Base-by-base conservation (phyloP, 2,329 filamentous ascomycete species). In the Colletotrichum neosansevieriae region DNA sequence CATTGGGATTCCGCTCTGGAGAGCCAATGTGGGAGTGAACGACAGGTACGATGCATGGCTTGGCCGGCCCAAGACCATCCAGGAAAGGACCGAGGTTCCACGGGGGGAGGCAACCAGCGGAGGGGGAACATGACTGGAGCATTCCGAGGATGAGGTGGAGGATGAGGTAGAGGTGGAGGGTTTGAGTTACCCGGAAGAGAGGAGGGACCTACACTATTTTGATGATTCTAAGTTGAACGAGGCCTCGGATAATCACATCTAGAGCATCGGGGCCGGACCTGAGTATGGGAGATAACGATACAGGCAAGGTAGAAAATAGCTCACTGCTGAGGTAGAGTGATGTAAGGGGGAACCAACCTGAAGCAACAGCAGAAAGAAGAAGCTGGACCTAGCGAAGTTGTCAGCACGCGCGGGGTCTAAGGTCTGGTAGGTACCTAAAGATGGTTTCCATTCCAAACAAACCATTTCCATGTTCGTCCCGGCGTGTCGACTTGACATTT, bases 21-120 rank as follows among this genome's bases (percentile, higher is more conserved):
- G 24, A 45, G 45, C 61, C 38, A 65, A 68, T 44, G 61, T 12
- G 47, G 60, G 53, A 65, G 49, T 53, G 65, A 68, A 60, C 65
- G 54, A 44, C 65, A 68, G 65, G 65, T 56, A 65, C 65, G 24
- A 47, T 65, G 65, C 65, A 68, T 64, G 40, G 62, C n/a, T 36
- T 36, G 38, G 49, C 21, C 17, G n/a, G 50, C n/a, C 17, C 11
- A 54, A 21, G 50, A 54, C 50, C 15, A 36, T 38, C 17, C 32
- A 11, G 45, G 19, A 13, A 7, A 17, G 29, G 29, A 29, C 29
- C 29, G 29, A 29, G 29, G 1, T 9, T 29, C 29, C 6, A 24
- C 24, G 24, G 24, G 3, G 4, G 24, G 24, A 24, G 24, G 24
- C 24, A 24, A 24, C 24, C 24, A 17, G 54, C 12, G 36, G 36